Evolutionary conservation across 2,329 filamentous ascomycete genomes (phyloP), one percentile per base, ranked within the genome.

Genomic region (Metarhizium robertsii): DNA sequence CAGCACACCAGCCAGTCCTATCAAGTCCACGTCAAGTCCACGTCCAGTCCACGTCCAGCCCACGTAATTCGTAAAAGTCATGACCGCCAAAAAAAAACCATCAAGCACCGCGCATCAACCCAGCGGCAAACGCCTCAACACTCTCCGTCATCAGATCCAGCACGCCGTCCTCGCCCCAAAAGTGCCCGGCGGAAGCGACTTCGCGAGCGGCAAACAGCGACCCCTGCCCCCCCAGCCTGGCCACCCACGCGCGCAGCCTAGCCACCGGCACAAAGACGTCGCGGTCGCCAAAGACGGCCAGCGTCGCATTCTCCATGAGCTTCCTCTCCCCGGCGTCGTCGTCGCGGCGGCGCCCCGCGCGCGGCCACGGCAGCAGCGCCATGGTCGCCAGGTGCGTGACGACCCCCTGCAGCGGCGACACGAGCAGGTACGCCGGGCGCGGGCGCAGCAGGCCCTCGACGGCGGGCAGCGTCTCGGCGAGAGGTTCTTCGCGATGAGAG

Each of bases 231-330:
- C 70, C 67, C 48, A 92, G 70, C 57, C 74, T 77, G 45, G 73
- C 71, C 10, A 75, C 75, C 92, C 92, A 96, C 1, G 75, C 71
- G 11, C 80, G 77, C 61, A 92, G 74, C 67, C 82, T 88, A 56
- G 76, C 79, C 3, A 74, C 75, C 1, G 84, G 80, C 1, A 88
- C 85, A 60, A 96, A 95, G 0, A 78, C 71, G 67, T 97, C 92
- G 4, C 79, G 75, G 52, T 86, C 82, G 1, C 92, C 92, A 64
- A 85, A 95, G 0, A 95, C 69, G 0, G 83, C 84, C 38, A 96
- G 67, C 0, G 86, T 86, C 1, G 78, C 76, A 62, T 85, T 77
- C 2, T 71, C 67, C 1, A 81, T 70, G 51, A 88, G 72, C 63
- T 87, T 84, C 53, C 72, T 69, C 55, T 85, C 80, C 1, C 75